Percentiles rank a stretch among this genome's conserved stretches.
phyloP scores from a whole-genome alignment of 257 asterid species.

The Catharanthus roseus region DNA sequence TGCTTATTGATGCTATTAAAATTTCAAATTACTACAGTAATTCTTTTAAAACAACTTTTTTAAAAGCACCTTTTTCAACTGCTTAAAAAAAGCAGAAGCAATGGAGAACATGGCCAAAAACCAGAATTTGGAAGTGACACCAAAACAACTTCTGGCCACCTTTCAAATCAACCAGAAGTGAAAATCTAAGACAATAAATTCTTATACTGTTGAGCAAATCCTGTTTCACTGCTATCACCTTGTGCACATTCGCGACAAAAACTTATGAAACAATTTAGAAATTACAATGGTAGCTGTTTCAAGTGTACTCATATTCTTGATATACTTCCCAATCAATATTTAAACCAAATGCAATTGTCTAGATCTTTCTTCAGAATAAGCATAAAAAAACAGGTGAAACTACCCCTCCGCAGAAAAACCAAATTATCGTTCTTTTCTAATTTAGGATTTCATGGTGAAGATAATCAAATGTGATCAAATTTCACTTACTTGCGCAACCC shows the following conservation, averaged over 20 bases:
- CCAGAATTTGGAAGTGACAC: background rate
- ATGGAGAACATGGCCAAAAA: too few relatives aligned
- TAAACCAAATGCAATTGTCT: background rate
- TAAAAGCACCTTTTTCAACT: too few relatives aligned
- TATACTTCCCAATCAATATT: background rate
- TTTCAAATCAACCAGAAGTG: background rate
- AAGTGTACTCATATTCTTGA: background rate
- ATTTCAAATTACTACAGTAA: too few relatives aligned
- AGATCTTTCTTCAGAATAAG: background rate
- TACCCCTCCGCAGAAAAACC: background rate
- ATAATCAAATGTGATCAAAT: background rate
- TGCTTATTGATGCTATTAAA: too few relatives aligned
- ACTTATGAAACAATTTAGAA: background rate
- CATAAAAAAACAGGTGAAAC: background rate
- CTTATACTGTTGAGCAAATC: background rate
- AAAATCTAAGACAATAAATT: background rate
- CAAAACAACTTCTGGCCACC: background rate
- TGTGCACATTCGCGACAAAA: background rate
- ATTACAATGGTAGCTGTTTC: too few relatives aligned
- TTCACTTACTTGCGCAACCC: slow-evolving; percentile 73
- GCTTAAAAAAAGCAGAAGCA: too few relatives aligned
- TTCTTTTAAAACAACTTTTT: too few relatives aligned
- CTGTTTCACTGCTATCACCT: background rate
- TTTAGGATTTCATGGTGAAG: background rate
- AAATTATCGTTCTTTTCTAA: background rate